phyloP scores from a whole-genome alignment of 2,329 filamentous ascomycete genomes.

The Chaetomium sp. region DNA sequence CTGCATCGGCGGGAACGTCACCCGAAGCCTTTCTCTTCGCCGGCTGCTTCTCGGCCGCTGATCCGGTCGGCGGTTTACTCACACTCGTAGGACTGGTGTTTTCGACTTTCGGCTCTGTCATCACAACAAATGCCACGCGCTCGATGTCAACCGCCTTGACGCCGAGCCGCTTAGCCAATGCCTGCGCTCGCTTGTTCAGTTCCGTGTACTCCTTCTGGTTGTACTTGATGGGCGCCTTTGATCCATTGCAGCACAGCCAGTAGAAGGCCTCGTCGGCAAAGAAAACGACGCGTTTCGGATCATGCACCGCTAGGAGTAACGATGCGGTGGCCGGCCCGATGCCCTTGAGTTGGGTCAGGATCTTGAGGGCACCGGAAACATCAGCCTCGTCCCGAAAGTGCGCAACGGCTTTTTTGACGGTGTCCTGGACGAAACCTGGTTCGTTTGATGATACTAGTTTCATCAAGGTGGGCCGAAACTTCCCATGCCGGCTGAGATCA shows the following conservation, averaged over 20 bases:
- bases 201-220: slow-evolving; percentile 66
- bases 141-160: slow-evolving; percentile 66
- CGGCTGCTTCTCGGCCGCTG: slow-evolving; percentile 21
- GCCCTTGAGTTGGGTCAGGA: slow-evolving; percentile 65
- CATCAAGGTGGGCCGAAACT: slow-evolving; percentile 63
- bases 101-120: slow-evolving; percentile 45
- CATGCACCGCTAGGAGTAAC: slow-evolving; percentile 67
- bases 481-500: slow-evolving; percentile 61
- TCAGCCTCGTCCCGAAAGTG: slow-evolving; percentile 46
- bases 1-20: slow-evolving; percentile 26
- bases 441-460: slow-evolving; percentile 65
- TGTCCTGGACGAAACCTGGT: slow-evolving; percentile 53
- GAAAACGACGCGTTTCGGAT: slow-evolving; percentile 64
- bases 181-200: slow-evolving; percentile 50
- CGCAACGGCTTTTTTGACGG: slow-evolving; percentile 55
- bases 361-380: slow-evolving; percentile 50
- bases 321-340: slow-evolving; percentile 81
- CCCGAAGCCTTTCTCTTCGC: slow-evolving; percentile 31
- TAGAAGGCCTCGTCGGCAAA: slow-evolving; percentile 80
- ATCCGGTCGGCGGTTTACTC: slow-evolving; percentile 19
- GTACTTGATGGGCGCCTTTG: slow-evolving; percentile 65
- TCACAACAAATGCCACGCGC: slow-evolving; percentile 70
- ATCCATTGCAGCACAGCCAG: slow-evolving; percentile 64
- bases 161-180: slow-evolving; percentile 51
- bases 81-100: slow-evolving; percentile 7